These are phyloP conservation scores for Aureobasidium subglaciale DNA, from an alignment of 2,329 filamentous ascomycete genomes.

Conservation along the genomic window DNA sequence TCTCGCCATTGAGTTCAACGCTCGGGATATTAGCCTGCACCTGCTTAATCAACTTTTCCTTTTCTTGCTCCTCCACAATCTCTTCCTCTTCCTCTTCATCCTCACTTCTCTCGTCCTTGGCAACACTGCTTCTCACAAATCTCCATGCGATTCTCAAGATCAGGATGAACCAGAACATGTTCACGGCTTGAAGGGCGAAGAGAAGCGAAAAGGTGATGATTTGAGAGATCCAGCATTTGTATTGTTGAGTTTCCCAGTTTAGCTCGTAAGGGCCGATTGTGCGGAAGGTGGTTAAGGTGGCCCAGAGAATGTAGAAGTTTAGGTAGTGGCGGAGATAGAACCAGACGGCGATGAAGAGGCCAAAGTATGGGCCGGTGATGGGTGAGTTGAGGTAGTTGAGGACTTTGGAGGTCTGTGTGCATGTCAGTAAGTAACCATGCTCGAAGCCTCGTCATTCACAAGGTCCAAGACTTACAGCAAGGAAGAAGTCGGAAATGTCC, in stretches of 20 bases:
- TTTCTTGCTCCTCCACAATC: not conserved
- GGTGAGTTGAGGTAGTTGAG: constrained; percentile 82
- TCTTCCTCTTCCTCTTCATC: constrained; percentile 55
- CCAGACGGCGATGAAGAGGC: constrained; percentile 74
- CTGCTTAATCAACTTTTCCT: not conserved
- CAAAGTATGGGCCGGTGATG: constrained; percentile 78
- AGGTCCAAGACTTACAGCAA: constrained; percentile 59
- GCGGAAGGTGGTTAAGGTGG: constrained; percentile 66
- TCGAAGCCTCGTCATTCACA: not conserved
- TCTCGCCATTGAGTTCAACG: constrained; percentile 1
- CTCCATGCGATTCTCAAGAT: constrained; percentile 69
- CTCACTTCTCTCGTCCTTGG: constrained; percentile 66
- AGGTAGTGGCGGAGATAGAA: constrained; percentile 83
- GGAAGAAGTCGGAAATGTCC: constrained; percentile 91
- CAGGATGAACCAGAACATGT: constrained; percentile 75
- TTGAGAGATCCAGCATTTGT: constrained; percentile 66
- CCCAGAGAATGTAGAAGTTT: constrained; percentile 70
- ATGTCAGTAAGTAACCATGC: not conserved
- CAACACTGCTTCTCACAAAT: constrained; percentile 55
- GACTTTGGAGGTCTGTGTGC: constrained; percentile 71
- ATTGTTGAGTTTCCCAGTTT: constrained; percentile 69
- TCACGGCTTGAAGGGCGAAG: constrained; percentile 62
- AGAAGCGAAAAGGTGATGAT: constrained; percentile 61
- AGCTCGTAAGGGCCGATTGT: constrained; percentile 68
- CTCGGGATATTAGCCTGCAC: not conserved